Conservation (phyloP, 1,139 yeast genomes). For the Yamadazyma trypodendri region DNA sequence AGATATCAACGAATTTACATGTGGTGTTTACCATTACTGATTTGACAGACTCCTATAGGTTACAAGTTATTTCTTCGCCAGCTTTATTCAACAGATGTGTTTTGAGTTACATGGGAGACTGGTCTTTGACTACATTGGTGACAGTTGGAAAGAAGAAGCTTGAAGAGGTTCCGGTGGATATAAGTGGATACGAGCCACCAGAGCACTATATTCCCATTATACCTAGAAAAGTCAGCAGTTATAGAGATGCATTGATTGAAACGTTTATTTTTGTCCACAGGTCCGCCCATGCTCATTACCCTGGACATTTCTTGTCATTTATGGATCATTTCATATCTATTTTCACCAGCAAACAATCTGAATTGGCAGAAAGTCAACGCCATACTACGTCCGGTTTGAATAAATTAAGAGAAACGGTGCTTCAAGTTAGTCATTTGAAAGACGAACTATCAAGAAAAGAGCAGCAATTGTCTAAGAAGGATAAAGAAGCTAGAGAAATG, state of each 20-base stretch:
- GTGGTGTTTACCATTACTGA: constrained; percentile 78
- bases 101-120: constrained; percentile 84
- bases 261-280: constrained; percentile 49
- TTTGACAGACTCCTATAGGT: constrained; percentile 35
- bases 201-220: constrained; percentile 17
- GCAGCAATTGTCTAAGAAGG: constrained; percentile 50
- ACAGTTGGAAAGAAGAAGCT: constrained; percentile 51
- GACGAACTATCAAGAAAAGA: constrained; percentile 55
- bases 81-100: constrained; percentile 92
- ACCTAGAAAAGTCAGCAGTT: constrained; percentile 14
- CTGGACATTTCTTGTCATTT: constrained; percentile 54
- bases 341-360: constrained; percentile 43
- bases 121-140: constrained; percentile 55
- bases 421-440: constrained; percentile 66
- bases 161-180: constrained; percentile 51
- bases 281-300: constrained; percentile 10
- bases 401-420: constrained; percentile 72
- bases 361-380: constrained; percentile 65
- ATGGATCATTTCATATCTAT: constrained; percentile 46
- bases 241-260: constrained; percentile 50
- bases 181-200: constrained; percentile 38
- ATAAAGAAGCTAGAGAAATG: constrained; percentile 67
- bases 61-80: constrained; percentile 68
- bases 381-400: constrained; percentile 76
- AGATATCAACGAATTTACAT: constrained; percentile 72